Evolutionary conservation across 179 eudicot species (phyloP), one percentile per base, ranked within the genome.

Genomic region (Vitellaria paradoxa): DNA sequence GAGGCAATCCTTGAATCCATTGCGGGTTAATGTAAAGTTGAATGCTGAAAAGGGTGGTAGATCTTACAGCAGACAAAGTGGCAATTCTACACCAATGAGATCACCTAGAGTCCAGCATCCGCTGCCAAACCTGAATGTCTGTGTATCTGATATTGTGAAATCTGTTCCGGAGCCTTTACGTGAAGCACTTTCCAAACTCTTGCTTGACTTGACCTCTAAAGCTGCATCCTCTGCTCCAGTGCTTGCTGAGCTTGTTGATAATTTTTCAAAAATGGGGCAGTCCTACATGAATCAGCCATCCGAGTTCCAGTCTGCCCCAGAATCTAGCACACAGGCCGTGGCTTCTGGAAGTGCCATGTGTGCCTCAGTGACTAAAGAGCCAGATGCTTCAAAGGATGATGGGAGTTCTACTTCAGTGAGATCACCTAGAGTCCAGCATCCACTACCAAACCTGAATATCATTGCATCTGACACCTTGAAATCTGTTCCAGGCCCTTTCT

Each of bases 1-100:
- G 74, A 87, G 65, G 50, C 99, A 96, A 80, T 85, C 81, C 59
- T 77, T 93, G 75, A 82, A 96, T 81, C 99, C 99, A 17, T 79
- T 93, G 61, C 86, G 99, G 84, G 86, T 96, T 26, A 83, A 82
- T 77, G 97, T 89, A 55, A 78, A 70, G 59, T 68, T 87, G 69
- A 86, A 78, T 18, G 57, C 86, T 72, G 88, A 80, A 24, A 80
- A 70, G 72, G 76, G 49, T 76, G 72, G 61, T 78, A 76, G 73
- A 56, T 76, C 82, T 72, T 18, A 59, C 55, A 76, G 72, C n/a
- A 65, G 75, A 49, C 78, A 87, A 0, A 83, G 82, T 85, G 93
- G 81, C 81, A 82, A 70, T 65, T 80, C 88, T 5, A 78, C 89
- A 5, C 87, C 88, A 8, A 66, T 74, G 76, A 76, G 71, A 57